These are phyloP conservation scores for Cryptococcus depauperatus DNA, from an alignment of 1,284 basidiomycete species.

Conservation along the genomic window DNA sequence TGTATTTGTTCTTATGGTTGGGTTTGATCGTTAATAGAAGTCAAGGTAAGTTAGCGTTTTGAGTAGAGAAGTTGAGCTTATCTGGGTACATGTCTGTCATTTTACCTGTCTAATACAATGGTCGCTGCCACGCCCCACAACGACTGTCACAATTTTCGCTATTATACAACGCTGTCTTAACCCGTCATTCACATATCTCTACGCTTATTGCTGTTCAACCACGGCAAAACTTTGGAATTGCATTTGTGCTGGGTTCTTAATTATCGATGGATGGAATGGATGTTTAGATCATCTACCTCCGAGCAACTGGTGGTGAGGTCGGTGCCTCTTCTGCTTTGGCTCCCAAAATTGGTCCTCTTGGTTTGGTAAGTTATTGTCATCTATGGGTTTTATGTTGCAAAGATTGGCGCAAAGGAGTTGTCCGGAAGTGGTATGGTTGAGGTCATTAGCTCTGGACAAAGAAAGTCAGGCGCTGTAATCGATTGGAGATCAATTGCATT, in stretches of 20 bases:
- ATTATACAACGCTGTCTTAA: background rate
- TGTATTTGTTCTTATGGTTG: background rate
- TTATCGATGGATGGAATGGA: no score
- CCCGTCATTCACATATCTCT: background rate
- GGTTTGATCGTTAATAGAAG: conserved; percentile 27
- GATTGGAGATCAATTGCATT: no score
- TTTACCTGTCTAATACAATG: background rate
- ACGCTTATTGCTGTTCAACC: background rate
- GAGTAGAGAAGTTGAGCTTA: background rate
- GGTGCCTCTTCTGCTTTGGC: conserved; percentile 98
- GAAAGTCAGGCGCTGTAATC: no score
- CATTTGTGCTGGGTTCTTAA: no score
- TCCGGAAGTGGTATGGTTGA: background rate
- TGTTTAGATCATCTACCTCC: conserved; percentile 96
- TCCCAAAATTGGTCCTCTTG: conserved; percentile 99
- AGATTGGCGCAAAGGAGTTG: no score
- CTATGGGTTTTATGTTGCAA: background rate
- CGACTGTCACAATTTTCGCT: background rate
- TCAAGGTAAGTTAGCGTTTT: conserved; percentile 34
- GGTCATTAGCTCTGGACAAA: background rate
- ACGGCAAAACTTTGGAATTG: no score
- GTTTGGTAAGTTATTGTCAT: conserved; percentile 65
- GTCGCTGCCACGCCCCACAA: background rate
- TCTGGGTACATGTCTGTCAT: background rate
- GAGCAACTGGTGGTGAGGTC: conserved; percentile 98